Base-by-base conservation (phyloP, 192 early-diverging fungal species). In the Coemansia erecta region DNA sequence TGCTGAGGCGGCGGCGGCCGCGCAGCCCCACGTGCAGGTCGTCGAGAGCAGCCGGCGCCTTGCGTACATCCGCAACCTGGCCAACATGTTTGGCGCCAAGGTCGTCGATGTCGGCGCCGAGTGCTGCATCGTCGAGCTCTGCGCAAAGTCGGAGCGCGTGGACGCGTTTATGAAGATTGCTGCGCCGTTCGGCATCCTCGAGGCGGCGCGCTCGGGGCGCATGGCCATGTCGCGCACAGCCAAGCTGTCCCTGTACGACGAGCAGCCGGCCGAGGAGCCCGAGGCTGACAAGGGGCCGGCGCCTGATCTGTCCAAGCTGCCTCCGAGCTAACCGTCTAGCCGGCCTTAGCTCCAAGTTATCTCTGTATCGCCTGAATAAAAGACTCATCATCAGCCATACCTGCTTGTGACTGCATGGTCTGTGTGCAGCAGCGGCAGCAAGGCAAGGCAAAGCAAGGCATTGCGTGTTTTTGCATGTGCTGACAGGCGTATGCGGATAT, bases 221-320 rank as follows among this genome's bases (percentile, higher is more conserved):
- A 97, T 98, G 94, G 94, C 94, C 18, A 94, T 98, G 90, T 92
- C 96, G 46, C 86, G 96, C 22, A 87, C 90, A 17, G 89, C 90
- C 22, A 86, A 95, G 56, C 88, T 89, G 45, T 90, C 89, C 61
- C 71, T 86, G 24, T 82, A 85, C 66, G 85, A 86, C 23, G 66
- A 85, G 50, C 83, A 89, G 12, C 35, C 41, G 31, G 80, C 85
- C 28, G 81, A 79, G 35, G 84, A 85, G 11, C 39, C 65, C 55
- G 35, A 77, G 66, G 26, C 85, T 18, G 45, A 61, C 53, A 17
- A 73, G 62, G 40, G 63, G 22, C 66, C 78, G 19, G 61, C 61
- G 19, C 90, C 95, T n/a, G 96, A 96, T 85, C 89, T 86, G 12
- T 90, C 92, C 26, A 82, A 91, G 84, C 84, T 98, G 54, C 96